Percentiles rank a stretch among this genome's conserved stretches.
These are phyloP conservation scores for Aspergillus taichungensis DNA, from an alignment of 495 filamentous ascomycete species.

Conservation along the genomic window DNA sequence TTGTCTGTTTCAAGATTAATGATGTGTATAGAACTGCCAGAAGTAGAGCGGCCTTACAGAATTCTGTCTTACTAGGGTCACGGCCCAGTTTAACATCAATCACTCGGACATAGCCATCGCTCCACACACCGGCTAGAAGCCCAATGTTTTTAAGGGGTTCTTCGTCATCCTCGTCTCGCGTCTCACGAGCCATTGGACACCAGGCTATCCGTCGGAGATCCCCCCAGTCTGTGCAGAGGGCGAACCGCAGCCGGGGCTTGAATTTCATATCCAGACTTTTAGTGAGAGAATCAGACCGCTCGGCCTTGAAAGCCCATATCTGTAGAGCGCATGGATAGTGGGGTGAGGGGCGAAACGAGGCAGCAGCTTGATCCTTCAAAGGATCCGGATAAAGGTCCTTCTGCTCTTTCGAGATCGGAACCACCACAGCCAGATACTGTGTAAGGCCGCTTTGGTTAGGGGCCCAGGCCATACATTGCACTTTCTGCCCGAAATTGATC, in stretches of 20 bases:
- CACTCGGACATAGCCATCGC: slow-evolving; percentile 53
- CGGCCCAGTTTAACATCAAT: slow-evolving; percentile 41
- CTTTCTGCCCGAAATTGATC: slow-evolving; percentile 43
- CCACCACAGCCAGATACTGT: slow-evolving; percentile 48
- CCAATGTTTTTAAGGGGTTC: slow-evolving; percentile 36
- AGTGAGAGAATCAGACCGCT: slow-evolving; percentile 15
- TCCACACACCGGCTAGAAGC: slow-evolving; percentile 52
- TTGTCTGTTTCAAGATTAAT: slow-evolving; percentile 26
- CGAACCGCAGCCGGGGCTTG: slow-evolving; percentile 35
- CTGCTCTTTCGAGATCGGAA: slow-evolving; percentile 30
- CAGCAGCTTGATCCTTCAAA: slow-evolving; percentile 21
- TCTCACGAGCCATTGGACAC: slow-evolving; percentile 46
- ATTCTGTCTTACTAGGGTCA: slow-evolving; percentile 24
- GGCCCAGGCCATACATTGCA: slow-evolving; percentile 49
- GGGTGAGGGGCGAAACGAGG: slow-evolving; percentile 39
- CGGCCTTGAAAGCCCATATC: slow-evolving; percentile 48
- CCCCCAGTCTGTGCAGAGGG: slow-evolving; percentile 58
- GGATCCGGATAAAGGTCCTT: slow-evolving; percentile 16
- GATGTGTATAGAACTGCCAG: neutral
- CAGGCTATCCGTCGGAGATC: slow-evolving; percentile 49
- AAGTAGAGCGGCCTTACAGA: slow-evolving; percentile 18
- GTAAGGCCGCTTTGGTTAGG: slow-evolving; percentile 41
- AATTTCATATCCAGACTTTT: slow-evolving; percentile 30
- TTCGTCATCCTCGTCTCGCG: slow-evolving; percentile 26
- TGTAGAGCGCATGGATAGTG: slow-evolving; percentile 45